phyloP scores from a whole-genome alignment of 75 land plant species.

The Selaginella tamariscina region DNA sequence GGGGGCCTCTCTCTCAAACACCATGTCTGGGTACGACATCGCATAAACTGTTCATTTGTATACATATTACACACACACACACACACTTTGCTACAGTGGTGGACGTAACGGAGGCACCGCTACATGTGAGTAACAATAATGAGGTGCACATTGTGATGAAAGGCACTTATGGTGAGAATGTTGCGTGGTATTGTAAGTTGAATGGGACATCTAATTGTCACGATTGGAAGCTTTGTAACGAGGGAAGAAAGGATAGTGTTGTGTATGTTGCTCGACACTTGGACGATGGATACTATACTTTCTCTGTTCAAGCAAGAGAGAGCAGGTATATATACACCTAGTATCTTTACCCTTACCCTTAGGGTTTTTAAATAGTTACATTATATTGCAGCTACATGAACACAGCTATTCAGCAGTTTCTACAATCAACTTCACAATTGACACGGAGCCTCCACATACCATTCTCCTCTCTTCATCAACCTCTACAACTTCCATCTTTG shows the following conservation, averaged over 20 bases:
- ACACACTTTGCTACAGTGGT: not conserved
- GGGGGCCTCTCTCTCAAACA: not conserved
- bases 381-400: not conserved
- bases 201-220: not conserved
- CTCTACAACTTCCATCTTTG: not conserved
- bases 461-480: not conserved
- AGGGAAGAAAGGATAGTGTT: not conserved
- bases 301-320: constrained; percentile 11
- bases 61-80: not conserved
- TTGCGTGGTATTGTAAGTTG: not conserved
- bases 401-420: not conserved
- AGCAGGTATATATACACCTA: not conserved
- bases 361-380: not conserved
- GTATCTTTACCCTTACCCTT: no score
- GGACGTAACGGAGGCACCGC: not conserved
- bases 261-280: not conserved
- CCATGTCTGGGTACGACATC: not conserved
- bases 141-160: not conserved
- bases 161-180: not conserved
- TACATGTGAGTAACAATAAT: not conserved
- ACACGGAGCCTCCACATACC: not conserved
- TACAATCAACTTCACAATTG: not conserved
- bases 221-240: not conserved
- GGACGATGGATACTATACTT: not conserved
- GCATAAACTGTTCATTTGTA: not conserved